Conservation (phyloP, 441 rosid species). For the Theobroma grandiflorum region DNA sequence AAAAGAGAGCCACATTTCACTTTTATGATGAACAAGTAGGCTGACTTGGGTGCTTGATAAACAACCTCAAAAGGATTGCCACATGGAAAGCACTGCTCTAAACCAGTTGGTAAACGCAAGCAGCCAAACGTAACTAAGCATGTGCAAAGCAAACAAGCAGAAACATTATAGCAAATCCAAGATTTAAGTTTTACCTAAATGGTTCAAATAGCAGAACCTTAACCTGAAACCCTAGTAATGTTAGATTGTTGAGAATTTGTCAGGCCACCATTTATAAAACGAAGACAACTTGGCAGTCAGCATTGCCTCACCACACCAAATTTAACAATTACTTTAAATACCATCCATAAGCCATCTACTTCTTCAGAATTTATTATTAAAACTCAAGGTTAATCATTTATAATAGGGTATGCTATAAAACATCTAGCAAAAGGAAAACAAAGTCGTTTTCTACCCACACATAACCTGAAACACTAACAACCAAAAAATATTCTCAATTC, state of each 20-base stretch:
- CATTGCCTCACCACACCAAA: neutral
- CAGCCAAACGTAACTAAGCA: slow-evolving; percentile 8
- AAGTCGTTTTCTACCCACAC: neutral
- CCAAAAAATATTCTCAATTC: neutral
- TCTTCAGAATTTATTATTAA: neutral
- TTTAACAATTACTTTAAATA: neutral
- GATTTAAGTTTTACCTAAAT: neutral
- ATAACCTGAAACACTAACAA: neutral
- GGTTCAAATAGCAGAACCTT: neutral
- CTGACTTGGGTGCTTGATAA: neutral
- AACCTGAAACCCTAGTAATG: slow-evolving; percentile 15
- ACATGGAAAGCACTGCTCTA: neutral
- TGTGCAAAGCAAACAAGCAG: neutral
- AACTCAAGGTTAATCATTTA: neutral
- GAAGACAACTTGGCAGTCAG: neutral
- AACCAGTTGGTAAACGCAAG: slow-evolving; percentile 6
- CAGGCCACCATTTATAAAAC: neutral
- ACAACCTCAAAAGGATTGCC: neutral
- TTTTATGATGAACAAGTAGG: neutral
- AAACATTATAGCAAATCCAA: neutral
- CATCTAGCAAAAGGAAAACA: neutral
- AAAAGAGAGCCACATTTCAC: neutral
- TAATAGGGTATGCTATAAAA: slow-evolving; percentile 7
- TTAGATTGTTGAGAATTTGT: neutral
- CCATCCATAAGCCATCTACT: neutral